Conservation (phyloP, 441 rosid genomes). For the Theobroma grandiflorum region DNA sequence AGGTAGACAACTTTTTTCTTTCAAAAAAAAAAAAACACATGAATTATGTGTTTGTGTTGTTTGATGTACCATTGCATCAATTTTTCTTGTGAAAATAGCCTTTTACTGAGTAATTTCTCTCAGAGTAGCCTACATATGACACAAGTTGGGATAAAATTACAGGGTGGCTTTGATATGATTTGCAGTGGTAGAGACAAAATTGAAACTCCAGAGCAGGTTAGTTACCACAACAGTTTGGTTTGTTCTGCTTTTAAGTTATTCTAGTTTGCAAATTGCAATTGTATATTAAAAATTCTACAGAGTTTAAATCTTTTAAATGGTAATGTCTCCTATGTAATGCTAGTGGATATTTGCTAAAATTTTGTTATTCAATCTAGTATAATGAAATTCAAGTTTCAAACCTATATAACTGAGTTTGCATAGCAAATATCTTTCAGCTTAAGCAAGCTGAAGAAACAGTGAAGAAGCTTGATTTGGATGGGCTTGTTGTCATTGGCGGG, state of each 20-base stretch:
- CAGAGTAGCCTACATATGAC: not conserved
- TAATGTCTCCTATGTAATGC: not conserved
- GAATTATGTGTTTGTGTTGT: conserved; percentile 2
- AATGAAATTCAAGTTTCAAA: conserved; percentile 9
- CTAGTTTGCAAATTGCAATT: conserved; percentile 9
- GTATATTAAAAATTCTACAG: not conserved
- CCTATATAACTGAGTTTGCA: not conserved
- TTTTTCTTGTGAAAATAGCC: not conserved
- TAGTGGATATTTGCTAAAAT: not conserved
- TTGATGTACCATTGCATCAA: not conserved
- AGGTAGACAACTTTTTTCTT: not conserved
- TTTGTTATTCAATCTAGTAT: conserved; percentile 2
- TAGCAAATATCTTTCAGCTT: conserved; percentile 57
- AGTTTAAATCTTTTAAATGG: not conserved
- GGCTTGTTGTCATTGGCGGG: conserved; percentile 93
- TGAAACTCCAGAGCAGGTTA: conserved; percentile 96
- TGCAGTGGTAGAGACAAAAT: conserved; percentile 98
- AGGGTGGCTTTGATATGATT: conserved; percentile 99
- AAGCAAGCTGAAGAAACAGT: conserved; percentile 92
- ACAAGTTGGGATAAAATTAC: not conserved
- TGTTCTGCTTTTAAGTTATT: not conserved
- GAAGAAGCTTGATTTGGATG: conserved; percentile 77
- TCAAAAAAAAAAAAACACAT: not conserved
- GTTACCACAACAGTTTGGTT: not conserved
- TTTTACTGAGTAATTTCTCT: not conserved